Base-by-base conservation (phyloP, 2,329 filamentous ascomycete species). In the Proliferodiscus dingleyae region DNA sequence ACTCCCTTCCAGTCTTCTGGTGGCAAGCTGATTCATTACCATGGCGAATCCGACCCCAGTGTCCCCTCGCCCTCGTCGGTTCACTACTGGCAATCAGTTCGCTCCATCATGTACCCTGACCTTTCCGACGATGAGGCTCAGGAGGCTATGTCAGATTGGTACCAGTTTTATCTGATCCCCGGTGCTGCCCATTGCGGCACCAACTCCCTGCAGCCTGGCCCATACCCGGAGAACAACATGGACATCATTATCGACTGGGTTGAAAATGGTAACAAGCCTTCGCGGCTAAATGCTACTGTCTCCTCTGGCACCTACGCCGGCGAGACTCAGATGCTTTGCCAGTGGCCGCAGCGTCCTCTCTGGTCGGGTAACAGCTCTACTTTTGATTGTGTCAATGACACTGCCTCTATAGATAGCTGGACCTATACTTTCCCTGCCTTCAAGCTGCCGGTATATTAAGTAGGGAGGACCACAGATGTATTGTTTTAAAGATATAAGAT, bases 171-270 rank as follows among this genome's bases (percentile, higher is more conserved):
- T 61, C 68, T 77, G 0, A 55, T 79, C 15, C 74, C 75, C 0
- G 75, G 74, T 22, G 75, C 70, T 0, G 73, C 65, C 0, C 75
- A 77, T 63, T 80, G 75, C 51, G 62, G 66, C 0, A 57, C 62
- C 37, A 77, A 74, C 61, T 43, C 59, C 5, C 62, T 70, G 2
- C 68, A 73, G 62, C 71, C 71, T 0, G 47, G 49, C 23, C 52
- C 52, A 19, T 52, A 42, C 22, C 52, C 52, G 7, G 24, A 43
- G 36, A 78, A 80, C 9, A 81, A 86, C 34, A 80, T 86, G 64
- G 78, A 81, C 1, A 85, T 79, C 2, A 79, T 80, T 15, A 85
- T 87, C 59, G 80, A 87, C 57, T 85, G 73, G 56, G 68, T 87
- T 11, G 76, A 74, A 52, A 85, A 84, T 52, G 83, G 62, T 16